These are phyloP conservation scores for Rutstroemia sydowiana DNA, from an alignment of 2,329 filamentous ascomycete species.

Conservation along the genomic window DNA sequence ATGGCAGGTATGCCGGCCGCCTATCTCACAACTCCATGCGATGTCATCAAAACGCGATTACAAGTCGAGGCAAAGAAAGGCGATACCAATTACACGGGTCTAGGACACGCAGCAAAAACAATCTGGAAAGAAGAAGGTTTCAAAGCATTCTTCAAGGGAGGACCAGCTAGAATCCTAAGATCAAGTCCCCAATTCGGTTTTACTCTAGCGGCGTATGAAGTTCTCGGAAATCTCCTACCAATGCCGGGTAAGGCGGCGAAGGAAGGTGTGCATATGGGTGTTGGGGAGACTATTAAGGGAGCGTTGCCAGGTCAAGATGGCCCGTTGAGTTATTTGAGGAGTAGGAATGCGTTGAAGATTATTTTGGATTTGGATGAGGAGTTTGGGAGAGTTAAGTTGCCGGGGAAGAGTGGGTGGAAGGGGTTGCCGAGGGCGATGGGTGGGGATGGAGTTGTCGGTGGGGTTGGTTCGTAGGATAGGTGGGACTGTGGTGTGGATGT, in stretches of 20 bases:
- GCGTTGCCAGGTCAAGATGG: constrained; percentile 30
- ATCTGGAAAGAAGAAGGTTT: constrained; percentile 90
- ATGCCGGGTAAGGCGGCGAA: constrained; percentile 59
- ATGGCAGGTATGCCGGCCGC: constrained; percentile 88
- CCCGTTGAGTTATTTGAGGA: constrained; percentile 54
- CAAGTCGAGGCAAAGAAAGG: constrained; percentile 97
- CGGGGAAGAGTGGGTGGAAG: constrained; percentile 25
- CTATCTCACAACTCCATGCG: constrained; percentile 94
- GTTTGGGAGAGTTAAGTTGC: constrained; percentile 53
- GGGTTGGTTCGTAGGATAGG: not conserved
- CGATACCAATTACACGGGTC: constrained; percentile 76
- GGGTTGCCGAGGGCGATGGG: constrained; percentile 24
- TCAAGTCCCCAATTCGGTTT: constrained; percentile 98
- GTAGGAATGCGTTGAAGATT: constrained; percentile 88
- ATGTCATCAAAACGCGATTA: constrained; percentile 97
- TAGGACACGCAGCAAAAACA: constrained; percentile 77
- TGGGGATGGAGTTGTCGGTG: constrained; percentile 14
- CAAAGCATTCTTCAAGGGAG: constrained; percentile 96
- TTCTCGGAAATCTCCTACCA: constrained; percentile 75
- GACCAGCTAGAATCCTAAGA: constrained; percentile 86
- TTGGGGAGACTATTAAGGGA: constrained; percentile 54
- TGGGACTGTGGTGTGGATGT: too few species aligned
- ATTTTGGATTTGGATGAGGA: constrained; percentile 91
- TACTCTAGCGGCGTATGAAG: constrained; percentile 90
- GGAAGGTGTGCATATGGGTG: constrained; percentile 43